Evolutionary conservation across 1,284 basidiomycete species (phyloP), one percentile per base, ranked within the genome.

Genomic region (Cutaneotrichosporon arboriforme): DNA sequence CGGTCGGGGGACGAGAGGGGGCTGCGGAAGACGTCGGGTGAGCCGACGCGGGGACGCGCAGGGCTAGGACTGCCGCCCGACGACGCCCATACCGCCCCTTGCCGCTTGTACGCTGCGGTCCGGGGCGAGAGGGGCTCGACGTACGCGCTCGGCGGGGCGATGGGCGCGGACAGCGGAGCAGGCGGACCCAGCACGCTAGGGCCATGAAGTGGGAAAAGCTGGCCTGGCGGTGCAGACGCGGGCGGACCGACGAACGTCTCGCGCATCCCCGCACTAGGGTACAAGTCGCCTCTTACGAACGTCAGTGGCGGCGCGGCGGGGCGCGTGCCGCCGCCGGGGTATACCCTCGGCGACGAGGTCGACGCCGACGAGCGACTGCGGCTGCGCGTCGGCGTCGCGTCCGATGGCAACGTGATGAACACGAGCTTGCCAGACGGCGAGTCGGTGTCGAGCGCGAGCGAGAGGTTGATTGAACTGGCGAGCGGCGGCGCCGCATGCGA

Each of bases 381-480:
- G 3, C 41, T 21, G 13, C 49, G 45, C 8, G 49, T 54, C 13
- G 52, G 49, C 39, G 55, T 40, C 52, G 36, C 54, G 47, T 61
- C 65, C 58, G 55, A 62, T 1, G 69, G 65, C 42, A 68, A 62
- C 8, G 62, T 51, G 47, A 69, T 66, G 54, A 72, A 72, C 12
- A 69, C 68, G 18, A 72, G 54, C 49, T 66, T 68, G 23, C 70
- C 70, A 3, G 58, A 61, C 3, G 68, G 67, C 46, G 65, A 55
- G 18, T 57, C 55, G 8, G 40, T 34, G 46, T 67, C 67, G 7
- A 70, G 58, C 10, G 65, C 57, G 41, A 71, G 55, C 7, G 65
- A 66, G 36, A 73, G 60, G 54, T 69, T 71, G 54, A 73, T 60
- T n/a, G 60, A 64, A 14, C 61, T 63, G 2, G 70, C 66, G 2